Base-by-base conservation (phyloP, 78 protist species). In the Speleostelium caveatum region DNA sequence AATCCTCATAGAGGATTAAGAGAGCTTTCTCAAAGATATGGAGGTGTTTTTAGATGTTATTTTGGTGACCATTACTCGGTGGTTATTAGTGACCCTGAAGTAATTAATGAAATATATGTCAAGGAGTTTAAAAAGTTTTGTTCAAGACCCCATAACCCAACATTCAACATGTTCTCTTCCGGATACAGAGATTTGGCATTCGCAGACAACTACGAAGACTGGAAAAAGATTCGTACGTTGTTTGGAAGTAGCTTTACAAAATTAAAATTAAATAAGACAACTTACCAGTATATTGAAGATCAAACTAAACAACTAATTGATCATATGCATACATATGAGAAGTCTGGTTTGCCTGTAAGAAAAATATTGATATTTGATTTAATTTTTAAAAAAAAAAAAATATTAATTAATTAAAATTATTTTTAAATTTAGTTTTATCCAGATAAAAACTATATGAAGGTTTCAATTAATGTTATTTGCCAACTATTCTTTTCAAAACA, bases 401-500 rank as follows among this genome's bases (percentile, higher is more conserved):
- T 21, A 38, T 55, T 4, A 6, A n/a, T n/a, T n/a, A n/a, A n/a
- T n/a, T n/a, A n/a, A n/a, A n/a, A 41, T 2, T 12, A 7, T n/a
- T 2, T 21, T 60, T 39, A 19, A 22, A 16, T 32, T 17, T 53
- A 78, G 88, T 78, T 78, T 55, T 63, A n/a, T 38, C 73, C 75
- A 2, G 21, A 67, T 17, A 51, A 36, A 66, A 28, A 66, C 53
- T 78, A 36, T 24, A 53, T 36, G 19, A 78, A 26, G 55, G 24
- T 51, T 38, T 55, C 87, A 49, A 3, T 66, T 1, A 78, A 78
- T 66, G 39, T 66, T 14, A 78, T 78, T 24, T 66, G 59, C 41
- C 63, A 78, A 49, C 26, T 66, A 38, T 60, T 76, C 8, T 60
- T 76, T 62, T 76, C 86, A 51, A 58, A 62, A 17, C 67, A 76